phyloP scores from a whole-genome alignment of 352 stramenopile species.

The Globisporangium yorkense region DNA sequence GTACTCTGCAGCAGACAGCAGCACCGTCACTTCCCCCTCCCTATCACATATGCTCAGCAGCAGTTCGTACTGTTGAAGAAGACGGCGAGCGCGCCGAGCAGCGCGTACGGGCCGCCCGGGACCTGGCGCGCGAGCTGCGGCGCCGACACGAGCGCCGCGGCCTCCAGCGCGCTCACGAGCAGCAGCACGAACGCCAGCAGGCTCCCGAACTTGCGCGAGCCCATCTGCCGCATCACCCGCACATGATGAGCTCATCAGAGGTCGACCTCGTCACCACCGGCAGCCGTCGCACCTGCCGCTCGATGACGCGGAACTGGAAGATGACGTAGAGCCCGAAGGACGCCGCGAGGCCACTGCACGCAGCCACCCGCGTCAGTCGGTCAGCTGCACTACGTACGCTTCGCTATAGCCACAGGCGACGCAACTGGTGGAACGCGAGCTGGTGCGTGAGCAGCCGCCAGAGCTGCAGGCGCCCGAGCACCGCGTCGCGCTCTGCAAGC shows the following conservation, averaged over 20 bases:
- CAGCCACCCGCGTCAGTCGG: background rate
- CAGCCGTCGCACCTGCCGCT: slow-evolving; percentile 38
- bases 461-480: slow-evolving; percentile 52
- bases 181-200: slow-evolving; percentile 58
- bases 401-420: background rate
- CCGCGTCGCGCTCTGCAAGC: slow-evolving; percentile 40
- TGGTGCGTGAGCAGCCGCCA: slow-evolving; percentile 70
- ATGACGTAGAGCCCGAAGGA: slow-evolving; percentile 80
- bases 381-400: background rate
- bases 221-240: slow-evolving; percentile 34
- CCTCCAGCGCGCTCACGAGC: slow-evolving; percentile 39
- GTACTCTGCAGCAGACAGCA: slow-evolving; percentile 36
- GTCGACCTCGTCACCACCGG: background rate
- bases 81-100: slow-evolving; percentile 65
- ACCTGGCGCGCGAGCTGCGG: slow-evolving; percentile 34
- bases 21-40: background rate
- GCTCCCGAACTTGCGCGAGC: slow-evolving; percentile 83
- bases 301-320: slow-evolving; percentile 82
- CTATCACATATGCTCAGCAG: no score
- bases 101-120: slow-evolving; percentile 58
- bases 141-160: slow-evolving; percentile 35
- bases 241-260: background rate
- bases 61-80: slow-evolving; percentile 67
- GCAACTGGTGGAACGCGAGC: slow-evolving; percentile 71
- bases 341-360: slow-evolving; percentile 56